Evolutionary conservation across 2,329 filamentous ascomycete genomes (phyloP), one percentile per base, ranked within the genome.

Genomic region (Fusarium proliferatum): DNA sequence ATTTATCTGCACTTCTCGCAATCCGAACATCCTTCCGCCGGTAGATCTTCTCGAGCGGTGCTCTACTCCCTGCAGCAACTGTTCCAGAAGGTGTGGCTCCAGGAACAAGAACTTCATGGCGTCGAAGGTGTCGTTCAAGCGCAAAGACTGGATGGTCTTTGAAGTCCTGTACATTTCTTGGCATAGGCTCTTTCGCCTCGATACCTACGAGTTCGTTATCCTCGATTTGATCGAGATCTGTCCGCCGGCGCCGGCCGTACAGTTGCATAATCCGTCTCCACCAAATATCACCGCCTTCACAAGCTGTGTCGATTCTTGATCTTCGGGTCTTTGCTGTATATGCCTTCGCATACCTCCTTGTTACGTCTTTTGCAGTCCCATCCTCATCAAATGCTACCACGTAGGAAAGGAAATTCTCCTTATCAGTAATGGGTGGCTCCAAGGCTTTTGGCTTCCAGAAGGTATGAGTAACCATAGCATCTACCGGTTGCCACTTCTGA

Each of bases 281-380:
- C 89, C 89, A 91, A 60, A 78, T 78, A 15, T 83, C 83, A 0
- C 84, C 87, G 15, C 83, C 77, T 74, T 87, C 82, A 84, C 86
- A 49, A 80, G 86, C 80, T 38, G 79, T 81, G 53, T 98, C 96
- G 4, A 99, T 88, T n/a, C 96, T 91, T 66, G 89, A 82, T 72
- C 91, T 94, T 28, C 94, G 89, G 2, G 95, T 97, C 82, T 98
- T 98, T 28, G 95, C 93, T 76, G 95, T 96, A 82, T 93, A 98
- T 0, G 92, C 92, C 81, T 96, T 97, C 3, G 91, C 88, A 79
- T 99, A 99, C 21, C 96, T 90, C 62, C 91, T 88, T 0, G 96
- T 99, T 2, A 99, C 94, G 78, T 99, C 96, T 77, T 89, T 90
- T 2, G 91, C 94, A 19, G 89, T 90, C 6, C 91, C 92, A 73